Evolutionary conservation across 2,329 filamentous ascomycete species (phyloP).

Genomic region (Fusarium fujikuroi): DNA sequence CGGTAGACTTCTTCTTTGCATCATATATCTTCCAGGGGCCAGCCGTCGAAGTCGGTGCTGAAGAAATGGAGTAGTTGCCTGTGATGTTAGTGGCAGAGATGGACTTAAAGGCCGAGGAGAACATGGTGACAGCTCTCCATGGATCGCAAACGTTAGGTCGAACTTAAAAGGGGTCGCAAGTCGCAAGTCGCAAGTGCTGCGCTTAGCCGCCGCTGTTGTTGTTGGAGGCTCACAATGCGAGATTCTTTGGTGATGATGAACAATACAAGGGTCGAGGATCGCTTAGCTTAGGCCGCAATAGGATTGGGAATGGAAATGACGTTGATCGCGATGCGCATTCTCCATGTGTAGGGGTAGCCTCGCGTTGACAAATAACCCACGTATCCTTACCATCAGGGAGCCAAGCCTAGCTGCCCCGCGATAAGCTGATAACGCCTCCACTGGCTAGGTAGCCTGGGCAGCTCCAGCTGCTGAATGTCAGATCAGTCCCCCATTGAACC

Average conservation of each 20-base stretch:
- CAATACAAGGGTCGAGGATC: conserved; percentile 5
- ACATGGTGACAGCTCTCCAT: conserved; percentile 68
- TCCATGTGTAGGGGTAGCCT: conserved; percentile 30
- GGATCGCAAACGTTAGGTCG: conserved; percentile 44
- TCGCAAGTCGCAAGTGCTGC: not conserved
- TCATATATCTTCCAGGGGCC: conserved; percentile 98
- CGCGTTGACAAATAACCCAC: conserved; percentile 40
- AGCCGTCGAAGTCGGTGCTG: conserved; percentile 78
- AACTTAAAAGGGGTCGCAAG: not conserved
- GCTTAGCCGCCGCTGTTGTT: not conserved
- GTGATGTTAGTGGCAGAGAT: conserved; percentile 91
- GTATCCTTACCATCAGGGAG: conserved; percentile 13
- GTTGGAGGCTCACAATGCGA: not conserved
- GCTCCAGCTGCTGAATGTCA: conserved; percentile 3
- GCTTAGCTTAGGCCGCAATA: conserved; percentile 21
- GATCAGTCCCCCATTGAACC: conserved; percentile 2
- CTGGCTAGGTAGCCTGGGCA: not conserved
- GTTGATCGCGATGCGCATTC: conserved; percentile 35
- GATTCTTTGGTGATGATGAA: not conserved
- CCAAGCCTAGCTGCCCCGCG: conserved; percentile 8
- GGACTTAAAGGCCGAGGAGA: conserved; percentile 92
- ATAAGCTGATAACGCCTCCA: conserved; percentile 30
- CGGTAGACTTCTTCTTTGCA: conserved; percentile 95
- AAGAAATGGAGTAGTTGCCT: conserved; percentile 86
- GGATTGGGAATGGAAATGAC: conserved; percentile 25